Evolutionary conservation across 345 rosid species (phyloP).

Genomic region (Eucalyptus sideroxylon): DNA sequence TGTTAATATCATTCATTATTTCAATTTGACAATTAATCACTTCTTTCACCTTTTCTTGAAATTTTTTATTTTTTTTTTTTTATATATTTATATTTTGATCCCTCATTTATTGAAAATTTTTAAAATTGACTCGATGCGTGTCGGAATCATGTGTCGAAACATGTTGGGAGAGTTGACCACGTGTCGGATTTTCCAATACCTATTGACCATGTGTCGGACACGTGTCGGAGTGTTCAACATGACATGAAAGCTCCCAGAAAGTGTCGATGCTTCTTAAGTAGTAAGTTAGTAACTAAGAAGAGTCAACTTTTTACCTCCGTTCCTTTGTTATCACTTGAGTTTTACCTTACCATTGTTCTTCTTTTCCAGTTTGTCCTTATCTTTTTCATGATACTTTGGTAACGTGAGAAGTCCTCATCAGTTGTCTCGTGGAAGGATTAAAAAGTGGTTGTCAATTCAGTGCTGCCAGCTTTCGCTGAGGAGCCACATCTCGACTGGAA

Average conservation of each 20-base stretch:
- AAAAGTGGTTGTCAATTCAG: not conserved
- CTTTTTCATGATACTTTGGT: not conserved
- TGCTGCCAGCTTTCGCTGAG: not conserved
- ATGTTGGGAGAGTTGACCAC: no score
- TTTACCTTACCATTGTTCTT: not conserved
- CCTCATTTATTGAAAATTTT: no score
- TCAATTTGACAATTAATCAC: no score
- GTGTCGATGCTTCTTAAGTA: no score
- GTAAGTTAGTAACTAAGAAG: not conserved
- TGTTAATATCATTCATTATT: no score
- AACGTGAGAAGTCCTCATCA: not conserved
- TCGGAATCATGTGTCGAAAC: no score
- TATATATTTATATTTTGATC: no score
- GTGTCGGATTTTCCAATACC: no score
- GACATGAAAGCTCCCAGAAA: fast-evolving
- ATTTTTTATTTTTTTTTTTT: no score
- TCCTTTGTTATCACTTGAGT: not conserved
- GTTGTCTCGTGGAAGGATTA: not conserved
- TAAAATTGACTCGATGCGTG: no score
- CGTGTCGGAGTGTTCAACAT: fast-evolving
- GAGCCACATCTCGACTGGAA: not conserved
- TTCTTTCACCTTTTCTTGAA: no score
- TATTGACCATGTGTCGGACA: no score
- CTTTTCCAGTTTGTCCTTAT: not conserved
- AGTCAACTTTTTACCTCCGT: not conserved